Conservation (phyloP, 2,329 filamentous ascomycete genomes). For the Cytospora chrysosperma region DNA sequence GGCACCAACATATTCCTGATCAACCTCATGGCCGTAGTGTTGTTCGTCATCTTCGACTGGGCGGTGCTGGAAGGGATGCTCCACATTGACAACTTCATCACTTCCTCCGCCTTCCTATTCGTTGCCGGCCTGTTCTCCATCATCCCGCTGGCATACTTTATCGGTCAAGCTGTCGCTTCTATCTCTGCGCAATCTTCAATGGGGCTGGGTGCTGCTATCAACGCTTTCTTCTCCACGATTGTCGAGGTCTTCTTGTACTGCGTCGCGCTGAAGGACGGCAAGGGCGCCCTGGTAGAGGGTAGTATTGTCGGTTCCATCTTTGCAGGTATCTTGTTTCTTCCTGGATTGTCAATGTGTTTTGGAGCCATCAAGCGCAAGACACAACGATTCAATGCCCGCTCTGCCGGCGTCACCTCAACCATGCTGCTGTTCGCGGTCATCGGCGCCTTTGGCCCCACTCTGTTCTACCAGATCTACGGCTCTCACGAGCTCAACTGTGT, state of each 20-base stretch:
- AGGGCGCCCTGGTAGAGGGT: slow-evolving; percentile 88
- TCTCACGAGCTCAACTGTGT: slow-evolving; percentile 92
- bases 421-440: slow-evolving; percentile 97
- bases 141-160: slow-evolving; percentile 96
- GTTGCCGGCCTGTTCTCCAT: slow-evolving; percentile 82
- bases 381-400: slow-evolving; percentile 95
- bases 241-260: slow-evolving; percentile 99
- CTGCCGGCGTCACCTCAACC: slow-evolving; percentile 93
- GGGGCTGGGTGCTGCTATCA: slow-evolving; percentile 94
- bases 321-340: slow-evolving; percentile 90
- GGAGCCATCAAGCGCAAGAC: slow-evolving; percentile 97
- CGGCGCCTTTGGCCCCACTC: slow-evolving; percentile 88
- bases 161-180: slow-evolving; percentile 95
- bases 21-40: slow-evolving; percentile 90
- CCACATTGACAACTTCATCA: slow-evolving; percentile 69
- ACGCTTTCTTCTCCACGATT: slow-evolving; percentile 96
- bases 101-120: slow-evolving; percentile 84
- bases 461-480: slow-evolving; percentile 99
- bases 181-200: slow-evolving; percentile 99
- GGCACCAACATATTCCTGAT: slow-evolving; percentile 99
- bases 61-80: slow-evolving; percentile 70
- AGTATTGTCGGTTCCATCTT: slow-evolving; percentile 98
- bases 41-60: slow-evolving; percentile 94
- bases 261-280: slow-evolving; percentile 87
- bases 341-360: slow-evolving; percentile 97